Percentiles rank a stretch among this genome's conserved stretches.
Conservation (phyloP, 257 asterid species). For the Przewalskia tangutica region DNA sequence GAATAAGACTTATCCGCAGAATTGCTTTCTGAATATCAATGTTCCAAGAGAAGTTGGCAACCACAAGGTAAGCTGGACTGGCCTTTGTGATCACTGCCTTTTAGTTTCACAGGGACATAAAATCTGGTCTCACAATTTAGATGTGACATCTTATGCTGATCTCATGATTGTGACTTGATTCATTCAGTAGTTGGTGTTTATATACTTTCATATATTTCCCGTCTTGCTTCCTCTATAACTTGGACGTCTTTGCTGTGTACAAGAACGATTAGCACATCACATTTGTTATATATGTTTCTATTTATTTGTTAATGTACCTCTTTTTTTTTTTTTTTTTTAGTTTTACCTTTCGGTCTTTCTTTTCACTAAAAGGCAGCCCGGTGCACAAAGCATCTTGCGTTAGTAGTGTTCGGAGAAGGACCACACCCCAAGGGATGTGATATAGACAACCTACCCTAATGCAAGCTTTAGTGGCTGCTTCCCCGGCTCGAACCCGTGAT, state of each 20-base stretch:
- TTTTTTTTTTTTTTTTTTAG: neutral
- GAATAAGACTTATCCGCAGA: conserved; percentile 41
- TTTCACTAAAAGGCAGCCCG: neutral
- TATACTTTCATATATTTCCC: neutral
- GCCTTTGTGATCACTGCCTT: neutral
- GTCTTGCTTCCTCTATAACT: neutral
- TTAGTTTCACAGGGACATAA: neutral
- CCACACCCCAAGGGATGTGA: no score
- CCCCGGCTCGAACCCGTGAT: no score
- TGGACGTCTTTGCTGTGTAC: neutral
- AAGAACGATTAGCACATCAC: neutral
- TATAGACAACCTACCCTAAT: no score
- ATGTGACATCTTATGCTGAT: neutral
- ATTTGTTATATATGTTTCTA: neutral
- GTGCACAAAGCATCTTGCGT: no score
- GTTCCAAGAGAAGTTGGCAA: conserved; percentile 59
- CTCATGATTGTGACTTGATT: neutral
- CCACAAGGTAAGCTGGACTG: conserved; percentile 48
- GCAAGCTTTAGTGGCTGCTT: no score
- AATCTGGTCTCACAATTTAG: neutral
- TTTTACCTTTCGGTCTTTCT: neutral
- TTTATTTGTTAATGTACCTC: neutral
- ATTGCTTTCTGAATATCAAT: conserved; percentile 61
- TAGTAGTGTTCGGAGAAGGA: no score
- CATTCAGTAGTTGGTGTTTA: neutral